Base-by-base conservation (phyloP, 176 grass and related monocot genomes). In the Oryza nivara region DNA sequence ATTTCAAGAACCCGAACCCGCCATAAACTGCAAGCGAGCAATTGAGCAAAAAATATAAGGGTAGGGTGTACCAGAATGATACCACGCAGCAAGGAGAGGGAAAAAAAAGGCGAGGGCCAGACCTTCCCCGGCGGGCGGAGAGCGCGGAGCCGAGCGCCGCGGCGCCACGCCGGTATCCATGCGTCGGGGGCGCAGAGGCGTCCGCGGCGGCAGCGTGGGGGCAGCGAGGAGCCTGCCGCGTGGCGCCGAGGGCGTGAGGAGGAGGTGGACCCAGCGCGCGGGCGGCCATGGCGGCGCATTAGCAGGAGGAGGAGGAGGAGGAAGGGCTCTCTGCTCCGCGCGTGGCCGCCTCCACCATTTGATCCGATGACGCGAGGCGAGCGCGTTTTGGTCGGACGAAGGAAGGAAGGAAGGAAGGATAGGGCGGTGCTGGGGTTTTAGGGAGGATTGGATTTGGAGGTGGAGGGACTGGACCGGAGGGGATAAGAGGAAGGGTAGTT, bases 121-220 rank as follows among this genome's bases (percentile, higher is more conserved):
- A 90, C 88, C 88, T 86, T 86, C 83, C 67, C 44, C 83, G 45
- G n/a, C 71, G 79, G 25, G 67, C 79, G 58, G 25, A 78, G 10
- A 90, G 66, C 19, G 54, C 52, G 6, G 83, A 86, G 83, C 66
- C 67, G 54, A 81, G 72, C 11, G 71, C 32, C 12, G 72, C 73
- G 73, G 44, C 79, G 76, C 82, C n/a, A 44, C 70, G 70, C 10
- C 82, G 76, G 79, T 17, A 60, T 34, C 67, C 47, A 70, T 36
- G 71, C 20, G 40, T 41, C 40, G 49, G 41, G 63, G 78, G 12
- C 16, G 54, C 17, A 12, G 75, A 72, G 82, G 64, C 40, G 41
- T 80, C 61, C 63, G 47, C 70, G 19, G 78, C 54, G 19, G 52
- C 52, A 16, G 34, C 78, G 22, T 8, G 65, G 56, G 17, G 20